Conservation (phyloP, 1,284 basidiomycete species). For the Neotropicomus parvogracilis region DNA sequence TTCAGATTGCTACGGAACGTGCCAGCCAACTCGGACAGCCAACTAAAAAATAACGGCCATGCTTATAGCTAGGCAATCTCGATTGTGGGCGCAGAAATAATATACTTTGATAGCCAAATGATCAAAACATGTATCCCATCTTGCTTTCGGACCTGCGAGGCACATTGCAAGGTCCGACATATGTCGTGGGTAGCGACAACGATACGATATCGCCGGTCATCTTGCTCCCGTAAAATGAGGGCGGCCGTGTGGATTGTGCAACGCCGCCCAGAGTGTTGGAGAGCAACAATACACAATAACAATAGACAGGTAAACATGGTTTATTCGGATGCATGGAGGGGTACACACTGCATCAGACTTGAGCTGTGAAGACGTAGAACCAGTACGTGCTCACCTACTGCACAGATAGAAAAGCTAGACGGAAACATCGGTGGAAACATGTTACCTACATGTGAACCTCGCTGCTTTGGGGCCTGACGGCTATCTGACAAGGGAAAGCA, state of each 20-base stretch:
- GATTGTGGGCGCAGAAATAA: not conserved
- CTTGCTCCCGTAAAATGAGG: constrained; percentile 88
- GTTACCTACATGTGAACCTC: constrained; percentile 61
- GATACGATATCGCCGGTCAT: constrained; percentile 32
- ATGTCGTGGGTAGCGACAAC: constrained; percentile 29
- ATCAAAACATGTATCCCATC: constrained; percentile 30
- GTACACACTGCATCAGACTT: not conserved
- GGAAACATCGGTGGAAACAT: constrained; percentile 22
- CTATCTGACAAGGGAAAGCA: constrained; percentile 31
- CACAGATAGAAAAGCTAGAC: not conserved
- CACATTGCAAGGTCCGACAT: constrained; percentile 24
- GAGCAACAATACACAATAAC: constrained; percentile 43
- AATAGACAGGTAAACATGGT: not conserved
- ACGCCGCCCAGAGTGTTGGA: constrained; percentile 87
- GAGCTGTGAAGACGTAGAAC: not conserved
- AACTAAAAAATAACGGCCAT: constrained; percentile 36
- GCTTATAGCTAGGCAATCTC: not conserved
- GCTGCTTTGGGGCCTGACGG: constrained; percentile 33
- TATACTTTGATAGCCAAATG: not conserved
- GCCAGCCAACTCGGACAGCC: constrained; percentile 77
- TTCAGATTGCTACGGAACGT: constrained; percentile 89
- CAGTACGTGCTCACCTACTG: constrained; percentile 17
- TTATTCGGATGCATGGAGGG: constrained; percentile 4
- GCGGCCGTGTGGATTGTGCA: constrained; percentile 59
- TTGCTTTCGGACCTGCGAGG: constrained; percentile 30